Conservation (phyloP, 441 rosid species). For the Syzygium malaccense region DNA sequence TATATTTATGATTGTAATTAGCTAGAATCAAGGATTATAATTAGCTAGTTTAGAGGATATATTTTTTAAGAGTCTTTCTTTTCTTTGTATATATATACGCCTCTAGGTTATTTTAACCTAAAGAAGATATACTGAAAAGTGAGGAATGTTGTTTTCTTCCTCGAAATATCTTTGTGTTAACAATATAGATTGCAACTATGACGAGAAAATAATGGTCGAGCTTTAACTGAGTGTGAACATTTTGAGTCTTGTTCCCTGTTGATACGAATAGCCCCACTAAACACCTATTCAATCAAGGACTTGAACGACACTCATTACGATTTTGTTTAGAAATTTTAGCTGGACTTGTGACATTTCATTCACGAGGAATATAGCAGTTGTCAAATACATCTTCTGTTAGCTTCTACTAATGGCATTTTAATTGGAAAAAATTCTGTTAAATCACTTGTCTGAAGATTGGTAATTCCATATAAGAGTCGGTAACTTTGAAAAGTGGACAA, state of each 20-base stretch:
- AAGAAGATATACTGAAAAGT: too few relatives aligned
- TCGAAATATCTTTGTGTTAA: too few relatives aligned
- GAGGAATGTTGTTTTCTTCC: too few relatives aligned
- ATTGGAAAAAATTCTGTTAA: accelerated
- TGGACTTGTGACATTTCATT: not conserved
- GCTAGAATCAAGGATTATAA: too few relatives aligned
- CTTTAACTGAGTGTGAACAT: not conserved
- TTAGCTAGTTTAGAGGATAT: too few relatives aligned
- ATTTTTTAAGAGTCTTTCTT: too few relatives aligned
- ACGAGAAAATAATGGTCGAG: not conserved
- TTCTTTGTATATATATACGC: too few relatives aligned
- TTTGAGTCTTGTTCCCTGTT: not conserved
- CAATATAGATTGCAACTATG: not conserved
- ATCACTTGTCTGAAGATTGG: not conserved
- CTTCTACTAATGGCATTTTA: not conserved
- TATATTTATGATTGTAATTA: too few relatives aligned
- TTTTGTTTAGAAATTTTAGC: not conserved
- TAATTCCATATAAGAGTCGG: not conserved
- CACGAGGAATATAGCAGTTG: not conserved
- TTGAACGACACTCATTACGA: not conserved
- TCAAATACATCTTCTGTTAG: not conserved
- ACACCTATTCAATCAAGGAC: not conserved
- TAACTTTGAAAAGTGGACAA: not conserved
- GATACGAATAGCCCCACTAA: not conserved
- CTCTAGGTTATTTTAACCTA: too few relatives aligned